Percentiles rank a stretch among this genome's conserved stretches.
Conservation (phyloP, 176 grass and related monocot species). For the Cenchrus americanus region DNA sequence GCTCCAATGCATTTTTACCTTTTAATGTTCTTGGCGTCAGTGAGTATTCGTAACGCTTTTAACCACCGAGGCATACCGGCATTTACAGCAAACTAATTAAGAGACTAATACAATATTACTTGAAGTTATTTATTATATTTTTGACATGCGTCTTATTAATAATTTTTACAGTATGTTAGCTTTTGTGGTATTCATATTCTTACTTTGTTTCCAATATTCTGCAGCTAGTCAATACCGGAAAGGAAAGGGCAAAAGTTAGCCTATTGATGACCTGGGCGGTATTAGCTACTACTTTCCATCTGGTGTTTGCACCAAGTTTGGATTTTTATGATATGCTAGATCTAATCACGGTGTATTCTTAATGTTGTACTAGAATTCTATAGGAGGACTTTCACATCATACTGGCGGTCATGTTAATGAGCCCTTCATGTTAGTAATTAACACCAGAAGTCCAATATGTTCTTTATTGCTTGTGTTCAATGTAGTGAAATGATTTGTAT, state of each 20-base stretch:
- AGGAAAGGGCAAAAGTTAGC: constrained; percentile 95
- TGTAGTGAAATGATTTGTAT: constrained; percentile 36
- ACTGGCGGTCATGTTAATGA: constrained; percentile 90
- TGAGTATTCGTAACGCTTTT: neutral
- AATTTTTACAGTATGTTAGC: neutral
- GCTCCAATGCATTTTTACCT: constrained; percentile 1
- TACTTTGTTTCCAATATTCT: constrained; percentile 36
- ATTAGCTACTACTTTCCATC: constrained; percentile 38
- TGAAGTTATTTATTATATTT: neutral
- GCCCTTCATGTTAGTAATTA: constrained; percentile 81
- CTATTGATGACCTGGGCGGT: constrained; percentile 96
- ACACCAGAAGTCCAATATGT: constrained; percentile 8
- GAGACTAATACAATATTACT: neutral
- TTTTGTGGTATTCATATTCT: constrained; percentile 30
- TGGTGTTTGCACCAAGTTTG: constrained; percentile 2
- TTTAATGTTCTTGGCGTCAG: neutral
- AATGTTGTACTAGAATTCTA: constrained; percentile 75
- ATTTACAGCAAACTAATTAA: neutral
- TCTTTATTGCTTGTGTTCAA: constrained; percentile 34
- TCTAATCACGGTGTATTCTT: constrained; percentile 46
- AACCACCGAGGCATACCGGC: neutral
- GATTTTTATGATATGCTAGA: constrained; percentile 29
- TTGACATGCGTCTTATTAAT: constrained; percentile 13
- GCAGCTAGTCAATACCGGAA: constrained; percentile 94
- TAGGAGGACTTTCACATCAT: constrained; percentile 89